Evolutionary conservation across 2,329 filamentous ascomycete species (phyloP), one percentile per base, ranked within the genome.

Genomic region (Lecanicillium sp.): DNA sequence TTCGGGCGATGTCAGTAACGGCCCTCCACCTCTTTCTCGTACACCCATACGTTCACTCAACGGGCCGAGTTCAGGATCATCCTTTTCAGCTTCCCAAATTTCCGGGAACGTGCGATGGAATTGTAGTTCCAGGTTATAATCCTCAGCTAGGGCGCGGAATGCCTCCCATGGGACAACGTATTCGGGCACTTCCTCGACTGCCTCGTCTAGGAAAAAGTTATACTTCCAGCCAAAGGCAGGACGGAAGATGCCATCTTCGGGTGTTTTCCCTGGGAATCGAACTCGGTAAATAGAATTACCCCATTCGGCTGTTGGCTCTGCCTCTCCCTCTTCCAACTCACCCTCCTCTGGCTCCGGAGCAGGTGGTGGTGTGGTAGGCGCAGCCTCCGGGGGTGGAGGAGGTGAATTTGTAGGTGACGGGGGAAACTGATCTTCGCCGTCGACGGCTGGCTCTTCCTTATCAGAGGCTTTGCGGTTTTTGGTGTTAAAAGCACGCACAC

Each of bases 91-190:
- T 45, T 87, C 79, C 86, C 90, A 96, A 20, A 98, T 83, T 48
- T 96, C 89, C 29, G 78, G 66, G 58, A 98, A 98, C 0, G 83
- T 76, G 60, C 90, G 90, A 53, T 94, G 85, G 55, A 95, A 98
- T 62, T 95, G 84, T 51, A 96, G 65, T 59, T 98, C 92, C 6
- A 98, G 76, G 51, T 95, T 95, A 70, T 90, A 98, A 56, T 96
- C 89, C 57, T 95, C 89, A 14, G 92, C 92, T 51, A 96, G 68
- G 18, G 87, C 89, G 63, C 92, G 85, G 67, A 98, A 96, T 1
- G 88, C 89, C 58, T 95, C 89, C 90, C 92, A 98, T 0, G 92
- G 92, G 2, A 98, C 92, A 2, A 98, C 90, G 57, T 95, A 98
- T 65, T 98, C 92, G 3, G 92, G 90, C 7, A 95, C 86, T 55